Percentiles rank a stretch among this genome's conserved stretches.
Evolutionary conservation across 2,329 filamentous ascomycete species (phyloP).

Genomic region (Lomentospora prolificans): DNA sequence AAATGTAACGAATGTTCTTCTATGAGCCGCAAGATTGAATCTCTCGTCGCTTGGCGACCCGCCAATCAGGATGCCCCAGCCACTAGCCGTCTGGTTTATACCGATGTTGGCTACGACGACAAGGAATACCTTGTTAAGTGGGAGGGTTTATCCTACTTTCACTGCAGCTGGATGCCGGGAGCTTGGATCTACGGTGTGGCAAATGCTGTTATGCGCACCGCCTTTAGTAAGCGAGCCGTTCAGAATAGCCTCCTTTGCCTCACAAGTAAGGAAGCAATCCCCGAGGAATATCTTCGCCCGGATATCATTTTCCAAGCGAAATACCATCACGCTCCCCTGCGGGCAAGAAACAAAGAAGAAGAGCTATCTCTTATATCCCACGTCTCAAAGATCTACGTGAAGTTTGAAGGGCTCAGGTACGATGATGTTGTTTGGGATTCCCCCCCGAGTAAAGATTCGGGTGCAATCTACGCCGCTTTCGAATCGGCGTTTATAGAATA

Average conservation of each 20-base stretch:
- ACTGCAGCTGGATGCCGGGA: constrained; percentile 79
- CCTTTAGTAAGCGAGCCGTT: constrained; percentile 64
- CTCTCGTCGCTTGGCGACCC: constrained; percentile 84
- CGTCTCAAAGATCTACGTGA: constrained; percentile 68
- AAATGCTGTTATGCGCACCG: constrained; percentile 51
- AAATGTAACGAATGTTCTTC: constrained; percentile 68
- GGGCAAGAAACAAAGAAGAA: constrained; percentile 50
- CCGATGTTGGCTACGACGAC: constrained; percentile 45
- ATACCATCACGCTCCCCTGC: constrained; percentile 35
- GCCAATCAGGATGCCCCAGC: constrained; percentile 14
- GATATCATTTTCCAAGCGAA: constrained; percentile 84
- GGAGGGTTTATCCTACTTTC: constrained; percentile 69
- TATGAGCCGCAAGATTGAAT: constrained; percentile 56
- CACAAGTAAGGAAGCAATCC: constrained; percentile 68
- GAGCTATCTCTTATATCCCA: constrained; percentile 64
- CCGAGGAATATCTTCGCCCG: constrained; percentile 73
- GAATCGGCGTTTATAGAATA: constrained; percentile 77
- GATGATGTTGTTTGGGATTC: constrained; percentile 86
- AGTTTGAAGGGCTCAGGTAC: constrained; percentile 86
- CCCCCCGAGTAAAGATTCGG: constrained; percentile 57
- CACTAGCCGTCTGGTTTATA: constrained; percentile 11
- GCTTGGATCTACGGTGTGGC: constrained; percentile 76
- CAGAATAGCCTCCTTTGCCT: constrained; percentile 51
- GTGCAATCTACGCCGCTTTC: constrained; percentile 68
- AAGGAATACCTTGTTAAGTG: constrained; percentile 92